Base-by-base conservation (phyloP, 345 rosid genomes). In the Melastoma malabathricum region DNA sequence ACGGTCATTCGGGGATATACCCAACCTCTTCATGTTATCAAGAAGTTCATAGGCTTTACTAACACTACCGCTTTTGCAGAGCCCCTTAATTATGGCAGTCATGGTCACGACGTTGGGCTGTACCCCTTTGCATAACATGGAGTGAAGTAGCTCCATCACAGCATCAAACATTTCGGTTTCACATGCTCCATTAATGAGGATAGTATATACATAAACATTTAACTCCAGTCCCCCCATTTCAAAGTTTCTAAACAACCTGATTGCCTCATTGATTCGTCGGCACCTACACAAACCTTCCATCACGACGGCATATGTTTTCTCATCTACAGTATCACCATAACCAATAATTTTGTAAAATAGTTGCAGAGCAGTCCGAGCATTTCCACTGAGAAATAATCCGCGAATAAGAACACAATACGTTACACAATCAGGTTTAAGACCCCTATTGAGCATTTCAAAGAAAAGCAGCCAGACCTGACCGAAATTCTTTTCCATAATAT, bases 361-460 rank as follows among this genome's bases (percentile, higher is more conserved):
- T 15, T 19, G 27, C 29, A 47, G 46, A 10, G 53, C 60, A 38
- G 12, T 34, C 41, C 15, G 52, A 31, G 46, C 25, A 13, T 57
- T 47, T 17, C 62, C 48, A 23, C 15, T 16, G 15, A 50, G 20
- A 23, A 5, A 59, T 13, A 59, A 50, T 18, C 55, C 62, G 4
- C 18, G 15, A 43, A 59, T 50, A 4, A 50, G 49, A 50, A 46
- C 13, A 9, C n/a, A 41, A 50, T 55, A 56, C n/a, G 59, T 54
- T 18, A 61, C 57, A 9, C 29, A 31, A 39, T 61, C 31, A 39
- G 65, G 65, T 47, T 19, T 18, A 47, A 61, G 25, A 12, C 58
- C 58, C 39, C 50, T 54, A 18, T 34, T 10, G 10, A n/a, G 14
- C 61, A 58, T 58, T 48, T 58, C 61, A 29, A 5, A 34, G 7